Conservation (phyloP, 805 yeast genomes). For the Sungouiozyma ichnusensis region DNA sequence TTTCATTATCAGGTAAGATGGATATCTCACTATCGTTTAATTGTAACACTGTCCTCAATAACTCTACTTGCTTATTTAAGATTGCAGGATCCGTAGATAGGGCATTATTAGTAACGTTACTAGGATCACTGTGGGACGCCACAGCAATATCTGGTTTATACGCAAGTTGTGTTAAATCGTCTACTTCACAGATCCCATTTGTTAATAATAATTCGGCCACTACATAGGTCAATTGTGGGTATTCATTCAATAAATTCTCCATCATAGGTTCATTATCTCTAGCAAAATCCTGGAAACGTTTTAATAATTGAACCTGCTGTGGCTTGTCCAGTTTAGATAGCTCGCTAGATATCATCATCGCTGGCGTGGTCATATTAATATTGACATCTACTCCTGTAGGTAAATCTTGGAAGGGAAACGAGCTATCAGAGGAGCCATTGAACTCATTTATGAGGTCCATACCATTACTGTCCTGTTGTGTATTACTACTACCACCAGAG, state of each 20-base stretch:
- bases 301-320: slow-evolving; percentile 20
- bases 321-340: slow-evolving; percentile 16
- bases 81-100: slow-evolving; percentile 16
- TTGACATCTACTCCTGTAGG: slow-evolving; percentile 44
- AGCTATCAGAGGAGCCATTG: slow-evolving; percentile 6
- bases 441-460: background rate
- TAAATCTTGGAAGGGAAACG: slow-evolving; percentile 33
- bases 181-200: slow-evolving; percentile 26
- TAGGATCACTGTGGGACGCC: slow-evolving; percentile 18
- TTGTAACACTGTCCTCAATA: slow-evolving; percentile 42
- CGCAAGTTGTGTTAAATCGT: slow-evolving; percentile 28
- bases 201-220: slow-evolving; percentile 60
- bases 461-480: background rate
- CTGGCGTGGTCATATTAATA: slow-evolving; percentile 30
- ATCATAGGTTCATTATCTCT: slow-evolving; percentile 46
- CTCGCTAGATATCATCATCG: slow-evolving; percentile 30
- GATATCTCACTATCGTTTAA: slow-evolving; percentile 43
- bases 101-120: slow-evolving; percentile 6
- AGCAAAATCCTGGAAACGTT: slow-evolving; percentile 42
- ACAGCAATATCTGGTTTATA: slow-evolving; percentile 20
- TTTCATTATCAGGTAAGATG: slow-evolving; percentile 42
- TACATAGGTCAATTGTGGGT: slow-evolving; percentile 79
- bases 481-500: slow-evolving; percentile 2
- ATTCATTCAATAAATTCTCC: slow-evolving; percentile 47
- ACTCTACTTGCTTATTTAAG: slow-evolving; percentile 32